Base-by-base conservation (phyloP, 352 stramenopile species). In the Phytophthora pseudosyringae region DNA sequence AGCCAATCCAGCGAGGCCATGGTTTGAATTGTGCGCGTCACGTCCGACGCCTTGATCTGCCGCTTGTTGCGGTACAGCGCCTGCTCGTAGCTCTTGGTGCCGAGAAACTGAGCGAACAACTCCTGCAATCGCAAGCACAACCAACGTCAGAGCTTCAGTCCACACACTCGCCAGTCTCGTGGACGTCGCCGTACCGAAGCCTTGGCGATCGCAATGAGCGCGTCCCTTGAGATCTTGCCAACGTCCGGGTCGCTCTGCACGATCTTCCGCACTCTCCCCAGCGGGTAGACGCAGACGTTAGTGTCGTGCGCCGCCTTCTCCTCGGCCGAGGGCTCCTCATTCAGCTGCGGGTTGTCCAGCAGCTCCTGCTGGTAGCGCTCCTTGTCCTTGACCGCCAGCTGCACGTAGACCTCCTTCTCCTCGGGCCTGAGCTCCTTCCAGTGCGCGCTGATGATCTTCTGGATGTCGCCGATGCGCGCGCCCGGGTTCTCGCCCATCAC, bases 221-320 rank as follows among this genome's bases (percentile, higher is more conserved):
- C 93, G 70, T 99, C 94, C 36, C 95, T 97, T 16, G 90, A 97
- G 18, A 99, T 71, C 26, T 95, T 96, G 35, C 84, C 80, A 3
- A 97, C 82, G 51, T 98, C 93, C 1, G 92, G 89, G 71, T 99
- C 95, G 36, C 94, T 89, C 70, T 97, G 93, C 43, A 97, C 85
- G 69, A 99, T 98, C 58, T 97, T 98, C 53, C 95, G 91, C 59
- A 98, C 93, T 21, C 96, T 46, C 63, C 78, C 76, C 21, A 92
- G 49, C 9, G 83, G 83, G 33, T 91, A 90, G 13, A 93, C 35
- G 44, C 79, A 90, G 26, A 61, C 64, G 59, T 69, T 85, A 5
- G 68, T 64, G 40, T 72, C 56, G 4, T 26, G 40, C 11, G 46
- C 61, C 11, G 54, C 49, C 16, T 75, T 74, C 0, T 78, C 66